Conservation (phyloP, 106 monocot genomes). For the Allium fistulosum region DNA sequence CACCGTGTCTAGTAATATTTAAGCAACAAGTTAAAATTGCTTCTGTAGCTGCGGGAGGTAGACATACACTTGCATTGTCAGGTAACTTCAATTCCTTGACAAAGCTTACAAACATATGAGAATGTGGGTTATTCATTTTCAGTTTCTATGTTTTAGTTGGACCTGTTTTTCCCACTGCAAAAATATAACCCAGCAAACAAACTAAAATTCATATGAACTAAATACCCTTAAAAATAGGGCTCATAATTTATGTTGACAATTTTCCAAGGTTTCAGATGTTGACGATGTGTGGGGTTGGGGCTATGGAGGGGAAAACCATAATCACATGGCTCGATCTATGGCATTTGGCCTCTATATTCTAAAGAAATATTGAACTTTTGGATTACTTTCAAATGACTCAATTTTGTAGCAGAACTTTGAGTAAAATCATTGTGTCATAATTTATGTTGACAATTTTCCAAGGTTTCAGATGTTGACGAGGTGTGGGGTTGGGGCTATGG, state of each 20-base stretch:
- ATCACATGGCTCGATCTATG: no score
- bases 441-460: conserved; percentile 1
- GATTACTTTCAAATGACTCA: no score
- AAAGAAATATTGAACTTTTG: no score
- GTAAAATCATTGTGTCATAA: no score
- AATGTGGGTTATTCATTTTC: neutral
- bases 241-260: no score
- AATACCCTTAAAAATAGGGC: no score
- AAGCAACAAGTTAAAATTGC: conserved; percentile 49
- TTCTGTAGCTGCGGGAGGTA: conserved; percentile 85
- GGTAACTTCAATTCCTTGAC: conserved; percentile 40
- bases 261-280: conserved; percentile 68
- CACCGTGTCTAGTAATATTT: conserved; percentile 70
- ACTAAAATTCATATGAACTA: no score
- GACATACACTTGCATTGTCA: conserved; percentile 90
- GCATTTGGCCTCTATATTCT: no score
- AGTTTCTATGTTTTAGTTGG: no score
- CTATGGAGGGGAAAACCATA: conserved; percentile 51
- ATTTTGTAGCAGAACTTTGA: no score
- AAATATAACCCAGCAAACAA: no score
- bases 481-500: conserved; percentile 99
- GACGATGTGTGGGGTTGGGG: conserved; percentile 99
- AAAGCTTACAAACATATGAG: neutral
- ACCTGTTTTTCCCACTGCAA: no score
- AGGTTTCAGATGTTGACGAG: conserved; percentile 87